phyloP scores from a whole-genome alignment of 2,329 filamentous ascomycete species.

The Trichophyton mentagrophytes region DNA sequence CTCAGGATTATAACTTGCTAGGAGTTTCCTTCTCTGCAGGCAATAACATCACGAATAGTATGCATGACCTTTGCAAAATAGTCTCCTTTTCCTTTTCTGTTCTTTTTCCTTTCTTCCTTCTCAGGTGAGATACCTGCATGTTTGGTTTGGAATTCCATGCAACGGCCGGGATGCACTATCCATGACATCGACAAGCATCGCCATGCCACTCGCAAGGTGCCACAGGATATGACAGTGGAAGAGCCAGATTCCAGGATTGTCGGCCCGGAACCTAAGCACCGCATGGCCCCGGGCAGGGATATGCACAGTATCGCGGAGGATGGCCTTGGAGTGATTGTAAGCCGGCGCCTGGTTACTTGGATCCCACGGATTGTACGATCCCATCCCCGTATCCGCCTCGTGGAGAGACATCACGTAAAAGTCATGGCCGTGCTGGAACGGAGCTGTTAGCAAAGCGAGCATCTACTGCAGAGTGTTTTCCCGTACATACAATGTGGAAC shows the following conservation, averaged over 20 bases:
- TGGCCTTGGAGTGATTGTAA: constrained; percentile 11
- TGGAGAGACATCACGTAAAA: constrained; percentile 24
- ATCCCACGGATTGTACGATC: constrained; percentile 27
- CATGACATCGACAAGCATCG: constrained; percentile 29
- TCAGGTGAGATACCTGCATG: not conserved
- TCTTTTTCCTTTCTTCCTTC: no score
- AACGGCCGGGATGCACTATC: constrained; percentile 7
- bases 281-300: constrained; percentile 36
- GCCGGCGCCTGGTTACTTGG: constrained; percentile 4
- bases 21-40: not conserved
- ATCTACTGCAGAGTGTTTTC: not conserved
- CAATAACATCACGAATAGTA: not conserved
- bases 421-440: constrained; percentile 24
- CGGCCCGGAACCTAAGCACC: constrained; percentile 38
- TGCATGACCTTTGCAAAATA: not conserved
- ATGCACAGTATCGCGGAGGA: constrained; percentile 13
- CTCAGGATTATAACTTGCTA: not conserved
- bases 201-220: constrained; percentile 40
- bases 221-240: constrained; percentile 51
- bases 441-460: not conserved
- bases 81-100: not conserved
- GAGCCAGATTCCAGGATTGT: constrained; percentile 45
- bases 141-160: not conserved
- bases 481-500: constrained; percentile 34
- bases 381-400: constrained; percentile 23